These are phyloP conservation scores for Grigorovia yakushimaensis DNA, from an alignment of 805 yeast genomes.

Conservation along the genomic window DNA sequence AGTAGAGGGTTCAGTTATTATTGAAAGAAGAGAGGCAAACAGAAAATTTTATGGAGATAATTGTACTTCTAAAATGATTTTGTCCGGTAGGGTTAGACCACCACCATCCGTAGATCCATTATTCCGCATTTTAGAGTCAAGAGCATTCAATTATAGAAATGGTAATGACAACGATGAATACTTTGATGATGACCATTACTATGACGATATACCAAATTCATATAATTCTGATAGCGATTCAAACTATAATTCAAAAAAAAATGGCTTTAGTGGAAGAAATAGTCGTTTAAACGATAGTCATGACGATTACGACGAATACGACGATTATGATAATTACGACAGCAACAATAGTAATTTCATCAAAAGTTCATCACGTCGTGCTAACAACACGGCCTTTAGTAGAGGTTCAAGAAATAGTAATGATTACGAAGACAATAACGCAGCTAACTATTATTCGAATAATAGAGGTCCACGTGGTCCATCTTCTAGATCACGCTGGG, in stretches of 20 bases:
- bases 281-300: constrained; percentile 17
- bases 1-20: constrained; percentile 87
- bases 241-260: constrained; percentile 18
- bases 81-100: constrained; percentile 81
- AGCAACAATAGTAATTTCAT: constrained; percentile 19
- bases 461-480: constrained; percentile 20
- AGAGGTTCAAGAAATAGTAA: constrained; percentile 8
- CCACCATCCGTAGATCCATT: constrained; percentile 87
- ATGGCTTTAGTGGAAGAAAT: constrained; percentile 9
- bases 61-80: constrained; percentile 79
- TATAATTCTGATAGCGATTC: constrained; percentile 31
- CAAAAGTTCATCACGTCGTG: constrained; percentile 6
- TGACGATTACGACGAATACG: constrained; percentile 17
- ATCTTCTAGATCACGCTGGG: constrained; percentile 51
- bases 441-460: constrained; percentile 32
- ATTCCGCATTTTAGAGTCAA: constrained; percentile 74
- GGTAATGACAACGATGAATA: constrained; percentile 60
- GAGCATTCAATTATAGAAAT: constrained; percentile 58
- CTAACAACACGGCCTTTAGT: constrained; percentile 4
- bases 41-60: constrained; percentile 84
- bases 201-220: constrained; percentile 45
- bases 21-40: constrained; percentile 97
- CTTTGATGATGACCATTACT: constrained; percentile 49
- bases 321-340: constrained; percentile 7
- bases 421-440: constrained; percentile 26